Conservation (phyloP, 1,284 basidiomycete genomes). For the Porogramme epimiltina region DNA sequence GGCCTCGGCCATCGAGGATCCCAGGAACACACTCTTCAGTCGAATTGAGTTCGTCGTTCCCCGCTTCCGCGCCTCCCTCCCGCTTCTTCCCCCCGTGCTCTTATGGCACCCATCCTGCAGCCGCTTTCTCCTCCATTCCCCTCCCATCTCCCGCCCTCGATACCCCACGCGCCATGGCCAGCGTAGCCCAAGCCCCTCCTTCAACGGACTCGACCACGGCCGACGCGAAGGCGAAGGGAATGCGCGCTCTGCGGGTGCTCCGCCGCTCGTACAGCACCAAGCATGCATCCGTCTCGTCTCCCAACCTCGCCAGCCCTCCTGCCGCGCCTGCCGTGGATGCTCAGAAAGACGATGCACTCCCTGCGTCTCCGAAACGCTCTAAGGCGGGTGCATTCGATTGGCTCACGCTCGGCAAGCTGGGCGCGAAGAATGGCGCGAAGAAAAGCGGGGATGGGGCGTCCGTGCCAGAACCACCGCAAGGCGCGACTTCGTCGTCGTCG, state of each 20-base stretch:
- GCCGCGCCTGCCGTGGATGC: background rate
- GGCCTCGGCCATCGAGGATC: too few species aligned
- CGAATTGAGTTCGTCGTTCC: conserved; percentile 1
- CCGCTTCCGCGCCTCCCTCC: background rate
- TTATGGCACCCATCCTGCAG: conserved; percentile 1
- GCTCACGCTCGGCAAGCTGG: conserved; percentile 10
- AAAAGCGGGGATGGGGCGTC: conserved; percentile 2
- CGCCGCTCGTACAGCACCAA: conserved; percentile 19
- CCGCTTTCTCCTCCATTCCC: background rate
- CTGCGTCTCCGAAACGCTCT: conserved; percentile 4
- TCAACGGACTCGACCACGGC: background rate
- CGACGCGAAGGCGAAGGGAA: conserved; percentile 12
- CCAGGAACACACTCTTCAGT: conserved; percentile 2
- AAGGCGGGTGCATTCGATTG: conserved; percentile 12
- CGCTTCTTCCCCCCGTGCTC: background rate
- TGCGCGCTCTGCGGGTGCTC: conserved; percentile 16
- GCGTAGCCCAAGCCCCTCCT: conserved; percentile 1
- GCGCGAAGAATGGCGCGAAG: conserved; percentile 8
- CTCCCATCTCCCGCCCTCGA: background rate
- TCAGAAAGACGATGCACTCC: background rate
- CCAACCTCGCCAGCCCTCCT: conserved; percentile 5
- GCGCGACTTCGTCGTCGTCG: conserved; percentile 1
- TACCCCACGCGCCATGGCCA: conserved; percentile 5
- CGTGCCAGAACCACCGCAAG: conserved; percentile 4
- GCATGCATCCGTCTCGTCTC: conserved; percentile 18